phyloP scores from a whole-genome alignment of 2,329 filamentous ascomycete genomes.

The Pseudogymnoascus sp. region DNA sequence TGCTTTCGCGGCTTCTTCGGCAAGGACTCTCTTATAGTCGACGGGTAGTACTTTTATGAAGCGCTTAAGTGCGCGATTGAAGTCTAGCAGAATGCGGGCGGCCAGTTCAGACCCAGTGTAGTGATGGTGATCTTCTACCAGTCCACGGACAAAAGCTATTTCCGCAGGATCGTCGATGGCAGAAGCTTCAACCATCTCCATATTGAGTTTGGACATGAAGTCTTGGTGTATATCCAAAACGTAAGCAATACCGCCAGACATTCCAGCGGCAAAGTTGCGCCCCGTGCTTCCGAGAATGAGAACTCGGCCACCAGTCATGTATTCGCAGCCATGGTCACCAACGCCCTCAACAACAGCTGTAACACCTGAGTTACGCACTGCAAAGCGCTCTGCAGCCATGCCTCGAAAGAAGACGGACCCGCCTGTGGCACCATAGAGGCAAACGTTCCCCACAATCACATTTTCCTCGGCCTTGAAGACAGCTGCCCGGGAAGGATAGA shows the following conservation, averaged over 20 bases:
- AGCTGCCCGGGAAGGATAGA: slow-evolving; percentile 84
- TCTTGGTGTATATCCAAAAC: slow-evolving; percentile 83
- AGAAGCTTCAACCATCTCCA: slow-evolving; percentile 92
- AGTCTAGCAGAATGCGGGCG: slow-evolving; percentile 88
- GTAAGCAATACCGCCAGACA: slow-evolving; percentile 97
- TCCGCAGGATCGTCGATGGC: slow-evolving; percentile 76
- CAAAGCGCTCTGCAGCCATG: slow-evolving; percentile 91
- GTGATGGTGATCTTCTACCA: slow-evolving; percentile 95
- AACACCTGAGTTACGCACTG: slow-evolving; percentile 91
- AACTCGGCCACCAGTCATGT: slow-evolving; percentile 95
- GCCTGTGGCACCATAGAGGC: slow-evolving; percentile 84
- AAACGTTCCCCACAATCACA: slow-evolving; percentile 86
- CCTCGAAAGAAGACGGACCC: slow-evolving; percentile 96
- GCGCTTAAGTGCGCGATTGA: slow-evolving; percentile 78
- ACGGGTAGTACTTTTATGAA: slow-evolving; percentile 91
- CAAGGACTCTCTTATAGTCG: slow-evolving; percentile 90
- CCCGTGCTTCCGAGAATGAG: slow-evolving; percentile 81
- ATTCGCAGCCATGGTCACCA: slow-evolving; percentile 94
- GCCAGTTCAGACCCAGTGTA: slow-evolving; percentile 95
- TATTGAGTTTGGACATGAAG: slow-evolving; percentile 89
- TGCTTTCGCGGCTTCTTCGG: slow-evolving; percentile 77
- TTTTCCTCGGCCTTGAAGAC: slow-evolving; percentile 97
- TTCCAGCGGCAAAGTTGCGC: slow-evolving; percentile 95
- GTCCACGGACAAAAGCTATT: slow-evolving; percentile 79
- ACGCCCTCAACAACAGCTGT: slow-evolving; percentile 94